Evolutionary conservation across 139 green algal species (phyloP), one percentile per base, ranked within the genome.

Genomic region (Chlorokybus atmophyticus): DNA sequence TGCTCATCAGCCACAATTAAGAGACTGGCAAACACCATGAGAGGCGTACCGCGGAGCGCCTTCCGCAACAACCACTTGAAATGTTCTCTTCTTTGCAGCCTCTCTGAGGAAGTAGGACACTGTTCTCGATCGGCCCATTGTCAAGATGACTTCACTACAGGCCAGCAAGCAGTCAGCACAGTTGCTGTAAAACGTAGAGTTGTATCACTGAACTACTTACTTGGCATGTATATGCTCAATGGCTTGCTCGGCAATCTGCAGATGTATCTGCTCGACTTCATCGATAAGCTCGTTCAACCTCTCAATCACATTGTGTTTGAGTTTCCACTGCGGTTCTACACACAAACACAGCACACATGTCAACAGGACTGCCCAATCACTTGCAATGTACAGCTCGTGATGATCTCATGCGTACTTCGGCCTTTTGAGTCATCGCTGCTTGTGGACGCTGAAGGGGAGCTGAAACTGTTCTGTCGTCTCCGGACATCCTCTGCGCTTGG

Each of bases 41-140:
- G n/a, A 53, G 44, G 27, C 7, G 70, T 81, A 91, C 27, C 59
- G 69, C 0, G 90, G 90, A 0, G 84, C 80, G 0, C 74, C 90
- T 74, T 97, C 90, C 2, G 87, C 85, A 32, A 96, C 90, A 21
- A 96, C 75, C 57, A 92, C 84, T 74, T 92, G 77, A 51, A 95
- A 95, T 49, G 82, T 73, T 2, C 87, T 73, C 79, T 95, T 95
- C 67, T 88, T 82, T 4, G 66, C 68, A 3, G 90, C 88, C 29
- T 90, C 76, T 30, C 70, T 76, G 19, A 98, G 68, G 50, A 98
- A 96, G 0, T 77, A 60, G 27, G 74, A 59, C 17, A 82, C 80
- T 5, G 62, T 60, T 5, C 29, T 25, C 3, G 51, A 71, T 32
- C n/a, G 6, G 2, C 55, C 68, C 4, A 64, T 17, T 19, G 68